phyloP scores from a whole-genome alignment of 2,329 filamentous ascomycete species.

The Apiospora marii region DNA sequence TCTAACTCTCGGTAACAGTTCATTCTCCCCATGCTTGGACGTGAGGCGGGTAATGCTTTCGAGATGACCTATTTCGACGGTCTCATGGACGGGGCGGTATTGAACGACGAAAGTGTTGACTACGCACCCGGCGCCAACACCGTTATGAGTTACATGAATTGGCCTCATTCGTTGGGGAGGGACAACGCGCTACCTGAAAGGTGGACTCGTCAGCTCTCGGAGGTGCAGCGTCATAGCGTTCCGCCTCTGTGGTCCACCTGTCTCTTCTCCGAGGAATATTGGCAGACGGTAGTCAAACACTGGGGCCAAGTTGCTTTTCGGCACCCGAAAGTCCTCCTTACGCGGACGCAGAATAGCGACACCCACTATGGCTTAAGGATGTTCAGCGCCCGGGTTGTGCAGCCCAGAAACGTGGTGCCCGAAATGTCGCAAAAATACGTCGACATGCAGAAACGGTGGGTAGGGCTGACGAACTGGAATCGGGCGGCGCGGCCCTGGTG shows the following conservation, averaged over 20 bases:
- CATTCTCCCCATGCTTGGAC: not conserved
- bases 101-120: not conserved
- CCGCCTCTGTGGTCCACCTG: constrained; percentile 14
- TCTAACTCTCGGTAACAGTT: not conserved
- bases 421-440: not conserved
- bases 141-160: not conserved
- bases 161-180: not conserved
- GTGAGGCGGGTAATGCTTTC: not conserved
- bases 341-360: not conserved
- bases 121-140: constrained; percentile 1
- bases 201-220: not conserved
- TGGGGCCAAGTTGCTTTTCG: not conserved
- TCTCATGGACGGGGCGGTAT: not conserved
- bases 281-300: constrained; percentile 8
- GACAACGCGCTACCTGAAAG: not conserved
- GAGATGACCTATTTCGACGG: not conserved
- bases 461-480: constrained; percentile 1
- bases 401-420: not conserved
- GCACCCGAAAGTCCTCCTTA: not conserved
- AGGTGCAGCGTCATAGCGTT: not conserved
- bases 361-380: not conserved
- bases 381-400: not conserved
- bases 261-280: constrained; percentile 18
- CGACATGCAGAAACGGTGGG: not conserved
- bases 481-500: constrained; percentile 22